These are phyloP conservation scores for Posidonia oceanica DNA, from an alignment of 116 monocot species.

Conservation along the genomic window DNA sequence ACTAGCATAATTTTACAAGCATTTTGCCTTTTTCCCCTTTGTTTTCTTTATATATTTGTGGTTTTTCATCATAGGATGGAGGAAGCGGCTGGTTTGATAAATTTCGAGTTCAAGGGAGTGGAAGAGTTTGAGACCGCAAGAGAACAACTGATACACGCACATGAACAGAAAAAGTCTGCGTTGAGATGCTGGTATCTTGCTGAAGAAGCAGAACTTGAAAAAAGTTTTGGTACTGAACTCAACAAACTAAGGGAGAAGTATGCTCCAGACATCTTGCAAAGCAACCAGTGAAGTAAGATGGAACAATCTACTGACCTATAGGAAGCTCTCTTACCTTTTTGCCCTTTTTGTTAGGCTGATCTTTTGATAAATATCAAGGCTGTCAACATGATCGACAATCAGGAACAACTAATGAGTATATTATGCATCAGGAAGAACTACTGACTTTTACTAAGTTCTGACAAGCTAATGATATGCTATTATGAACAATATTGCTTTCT, in stretches of 20 bases:
- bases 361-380: no score
- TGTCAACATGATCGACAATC: no score
- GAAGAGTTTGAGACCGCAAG: conserved; percentile 36
- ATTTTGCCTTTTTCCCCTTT: no score
- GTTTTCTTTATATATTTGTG: no score
- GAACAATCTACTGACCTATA: no score
- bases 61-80: conserved; percentile 27
- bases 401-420: no score
- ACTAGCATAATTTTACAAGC: background rate
- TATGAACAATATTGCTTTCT: no score
- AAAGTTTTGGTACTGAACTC: conserved; percentile 29
- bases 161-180: conserved; percentile 35
- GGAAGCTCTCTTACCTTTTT: no score
- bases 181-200: conserved; percentile 31
- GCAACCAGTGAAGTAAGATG: background rate
- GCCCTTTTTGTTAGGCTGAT: no score
- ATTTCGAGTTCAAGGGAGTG: conserved; percentile 25
- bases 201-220: conserved; percentile 39
- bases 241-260: conserved; percentile 36
- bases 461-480: no score
- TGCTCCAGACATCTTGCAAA: background rate
- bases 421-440: no score
- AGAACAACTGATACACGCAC: conserved; percentile 20
- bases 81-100: conserved; percentile 27
- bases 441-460: no score